phyloP scores from a whole-genome alignment of 306 rosid genomes.

The Canavalia gladiata region DNA sequence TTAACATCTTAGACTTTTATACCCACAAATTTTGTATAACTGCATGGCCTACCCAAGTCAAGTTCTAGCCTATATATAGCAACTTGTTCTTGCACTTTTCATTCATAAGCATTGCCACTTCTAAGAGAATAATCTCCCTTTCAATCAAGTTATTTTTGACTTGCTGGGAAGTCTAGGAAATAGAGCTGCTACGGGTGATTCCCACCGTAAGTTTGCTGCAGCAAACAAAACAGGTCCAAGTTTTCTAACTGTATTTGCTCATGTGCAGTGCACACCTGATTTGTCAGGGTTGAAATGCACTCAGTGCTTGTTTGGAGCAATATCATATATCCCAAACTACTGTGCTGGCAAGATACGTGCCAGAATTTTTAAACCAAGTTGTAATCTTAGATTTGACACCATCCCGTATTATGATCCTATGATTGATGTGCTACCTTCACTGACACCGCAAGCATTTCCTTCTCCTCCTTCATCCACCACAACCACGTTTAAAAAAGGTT shows the following conservation, averaged over 20 bases:
- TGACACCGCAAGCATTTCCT: not conserved
- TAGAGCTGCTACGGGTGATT: constrained; percentile 40
- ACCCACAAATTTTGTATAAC: constrained; percentile 37
- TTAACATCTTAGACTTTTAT: not conserved
- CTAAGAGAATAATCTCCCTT: constrained; percentile 33
- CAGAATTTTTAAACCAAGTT: constrained; percentile 42
- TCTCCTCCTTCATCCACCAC: not conserved
- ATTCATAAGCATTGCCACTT: constrained; percentile 22
- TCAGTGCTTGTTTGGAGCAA: not conserved
- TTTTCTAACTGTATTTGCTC: constrained; percentile 11
- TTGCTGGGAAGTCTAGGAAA: constrained; percentile 8
- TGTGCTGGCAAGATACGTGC: constrained; percentile 22
- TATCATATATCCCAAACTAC: not conserved
- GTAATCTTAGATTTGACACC: constrained; percentile 40
- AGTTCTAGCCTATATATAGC: constrained; percentile 55
- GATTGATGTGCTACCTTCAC: not conserved
- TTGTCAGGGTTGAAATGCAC: constrained; percentile 8
- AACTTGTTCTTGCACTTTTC: constrained; percentile 34
- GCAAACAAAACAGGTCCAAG: not conserved
- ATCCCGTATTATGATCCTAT: not conserved
- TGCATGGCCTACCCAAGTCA: constrained; percentile 47
- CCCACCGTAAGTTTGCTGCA: constrained; percentile 40
- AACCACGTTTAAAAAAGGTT: not conserved
- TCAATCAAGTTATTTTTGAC: not conserved
- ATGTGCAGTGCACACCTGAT: constrained; percentile 46